Conservation (phyloP, 2,329 filamentous ascomycete species). For the Capronia americana region DNA sequence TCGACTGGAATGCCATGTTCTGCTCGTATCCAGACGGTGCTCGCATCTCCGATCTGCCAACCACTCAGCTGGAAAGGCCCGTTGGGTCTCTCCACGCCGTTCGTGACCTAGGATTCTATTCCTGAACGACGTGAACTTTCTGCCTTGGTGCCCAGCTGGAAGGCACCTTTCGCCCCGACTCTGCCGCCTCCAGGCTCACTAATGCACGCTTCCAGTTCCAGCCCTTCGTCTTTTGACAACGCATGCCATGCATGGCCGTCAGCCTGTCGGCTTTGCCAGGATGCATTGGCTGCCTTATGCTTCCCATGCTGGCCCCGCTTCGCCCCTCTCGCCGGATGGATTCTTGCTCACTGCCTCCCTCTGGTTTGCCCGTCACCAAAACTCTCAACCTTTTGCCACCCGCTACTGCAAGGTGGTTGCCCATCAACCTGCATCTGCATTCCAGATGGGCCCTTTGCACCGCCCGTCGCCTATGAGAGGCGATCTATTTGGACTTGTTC, state of each 20-base stretch:
- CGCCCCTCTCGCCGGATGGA: background rate
- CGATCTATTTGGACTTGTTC: conserved; percentile 1
- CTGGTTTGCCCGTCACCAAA: conserved; percentile 17
- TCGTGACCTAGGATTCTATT: conserved; percentile 27
- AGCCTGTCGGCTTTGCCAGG: conserved; percentile 24
- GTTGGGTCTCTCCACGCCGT: conserved; percentile 19
- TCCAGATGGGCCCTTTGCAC: conserved; percentile 14
- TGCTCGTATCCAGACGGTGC: background rate
- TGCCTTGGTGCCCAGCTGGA: conserved; percentile 9
- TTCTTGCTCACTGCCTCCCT: conserved; percentile 2
- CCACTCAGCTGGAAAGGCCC: conserved; percentile 22
- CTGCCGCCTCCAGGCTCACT: conserved; percentile 26
- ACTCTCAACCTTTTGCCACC: conserved; percentile 21
- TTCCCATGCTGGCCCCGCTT: conserved; percentile 20
- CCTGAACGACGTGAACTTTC: conserved; percentile 27
- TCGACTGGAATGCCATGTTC: background rate
- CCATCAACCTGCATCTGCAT: conserved; percentile 16
- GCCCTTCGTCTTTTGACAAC: conserved; percentile 30
- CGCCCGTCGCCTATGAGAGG: conserved; percentile 4
- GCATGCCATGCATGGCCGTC: conserved; percentile 28
- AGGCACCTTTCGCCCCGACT: conserved; percentile 21
- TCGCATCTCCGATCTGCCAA: conserved; percentile 5
- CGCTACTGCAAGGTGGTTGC: conserved; percentile 26
- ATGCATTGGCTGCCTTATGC: conserved; percentile 36
- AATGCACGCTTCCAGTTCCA: conserved; percentile 36